phyloP scores from a whole-genome alignment of 1,284 basidiomycete species.

The Earliella scabrosa region DNA sequence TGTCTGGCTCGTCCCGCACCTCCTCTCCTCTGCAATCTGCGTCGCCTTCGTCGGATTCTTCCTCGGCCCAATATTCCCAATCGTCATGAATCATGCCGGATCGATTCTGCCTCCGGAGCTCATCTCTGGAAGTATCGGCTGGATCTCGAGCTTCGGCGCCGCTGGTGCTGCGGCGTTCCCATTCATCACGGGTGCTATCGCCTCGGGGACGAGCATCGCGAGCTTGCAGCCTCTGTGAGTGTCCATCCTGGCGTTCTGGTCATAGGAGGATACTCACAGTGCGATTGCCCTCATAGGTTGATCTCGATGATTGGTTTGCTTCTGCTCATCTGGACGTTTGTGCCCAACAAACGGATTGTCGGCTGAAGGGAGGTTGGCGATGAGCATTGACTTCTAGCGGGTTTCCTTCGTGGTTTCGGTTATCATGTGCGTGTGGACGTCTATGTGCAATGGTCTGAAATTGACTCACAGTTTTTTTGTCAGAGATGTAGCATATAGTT shows the following conservation, averaged over 20 bases:
- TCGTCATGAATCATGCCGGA: constrained; percentile 53
- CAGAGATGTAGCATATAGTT: too few species aligned
- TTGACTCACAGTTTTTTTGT: too few species aligned
- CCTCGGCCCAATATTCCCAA: constrained; percentile 57
- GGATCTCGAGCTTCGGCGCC: constrained; percentile 57
- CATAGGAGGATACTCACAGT: not conserved
- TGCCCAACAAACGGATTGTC: constrained; percentile 33
- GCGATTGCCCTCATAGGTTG: constrained; percentile 35
- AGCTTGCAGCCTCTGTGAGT: constrained; percentile 61
- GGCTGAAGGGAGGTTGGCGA: not conserved
- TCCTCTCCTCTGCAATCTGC: constrained; percentile 55
- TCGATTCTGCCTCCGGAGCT: constrained; percentile 54
- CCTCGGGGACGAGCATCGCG: constrained; percentile 50
- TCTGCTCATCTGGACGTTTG: constrained; percentile 48
- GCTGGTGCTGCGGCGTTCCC: constrained; percentile 59
- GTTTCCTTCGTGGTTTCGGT: not conserved
- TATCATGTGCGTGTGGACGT: not conserved
- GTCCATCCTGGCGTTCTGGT: not conserved
- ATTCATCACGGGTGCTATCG: constrained; percentile 60
- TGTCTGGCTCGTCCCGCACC: constrained; percentile 60
- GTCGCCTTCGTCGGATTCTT: constrained; percentile 61
- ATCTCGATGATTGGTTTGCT: constrained; percentile 51
- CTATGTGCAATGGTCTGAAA: too few species aligned
- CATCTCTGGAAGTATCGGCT: constrained; percentile 58
- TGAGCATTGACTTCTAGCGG: not conserved